A percentile compares a stretch with the other conserved stretches of the same genome.
Conservation (phyloP, 2,329 filamentous ascomycete species). For the Bretziella fagacearum region DNA sequence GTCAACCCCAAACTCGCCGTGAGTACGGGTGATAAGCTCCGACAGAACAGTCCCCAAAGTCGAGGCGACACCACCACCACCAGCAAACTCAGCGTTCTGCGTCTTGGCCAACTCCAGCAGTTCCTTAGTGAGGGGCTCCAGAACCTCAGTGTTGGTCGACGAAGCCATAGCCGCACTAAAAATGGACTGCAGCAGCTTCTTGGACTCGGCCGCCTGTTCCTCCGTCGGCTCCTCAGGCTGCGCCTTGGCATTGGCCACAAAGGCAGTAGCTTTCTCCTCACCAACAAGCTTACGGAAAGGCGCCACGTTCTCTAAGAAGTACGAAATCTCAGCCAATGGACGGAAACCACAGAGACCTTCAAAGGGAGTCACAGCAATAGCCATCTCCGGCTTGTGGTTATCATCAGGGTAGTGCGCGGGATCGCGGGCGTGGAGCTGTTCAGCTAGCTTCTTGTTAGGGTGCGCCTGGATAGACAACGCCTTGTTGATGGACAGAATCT, state of each 20-base stretch:
- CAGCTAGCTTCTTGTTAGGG: constrained; percentile 81
- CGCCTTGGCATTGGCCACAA: constrained; percentile 33
- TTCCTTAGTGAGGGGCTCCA: constrained; percentile 29
- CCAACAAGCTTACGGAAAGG: constrained; percentile 51
- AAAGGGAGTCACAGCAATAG: constrained; percentile 90
- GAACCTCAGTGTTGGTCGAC: constrained; percentile 41
- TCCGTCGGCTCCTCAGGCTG: constrained; percentile 27
- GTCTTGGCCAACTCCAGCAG: constrained; percentile 55
- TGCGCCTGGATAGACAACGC: constrained; percentile 95
- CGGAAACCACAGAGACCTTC: constrained; percentile 94
- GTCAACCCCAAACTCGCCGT: constrained; percentile 73
- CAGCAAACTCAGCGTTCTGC: constrained; percentile 58
- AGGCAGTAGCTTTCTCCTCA: constrained; percentile 40
- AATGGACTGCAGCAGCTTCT: constrained; percentile 60
- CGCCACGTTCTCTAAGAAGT: constrained; percentile 49
- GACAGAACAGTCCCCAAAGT: constrained; percentile 54
- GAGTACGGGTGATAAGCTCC: constrained; percentile 58
- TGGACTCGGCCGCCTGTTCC: constrained; percentile 33
- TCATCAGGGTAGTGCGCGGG: constrained; percentile 95
- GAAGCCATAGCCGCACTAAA: constrained; percentile 75
- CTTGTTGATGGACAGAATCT: constrained; percentile 90
- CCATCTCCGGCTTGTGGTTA: constrained; percentile 99
- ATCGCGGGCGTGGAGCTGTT: constrained; percentile 69
- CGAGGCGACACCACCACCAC: constrained; percentile 43
- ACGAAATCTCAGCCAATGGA: constrained; percentile 66